Base-by-base conservation (phyloP, 2,329 filamentous ascomycete genomes). In the Aphanocladium album region DNA sequence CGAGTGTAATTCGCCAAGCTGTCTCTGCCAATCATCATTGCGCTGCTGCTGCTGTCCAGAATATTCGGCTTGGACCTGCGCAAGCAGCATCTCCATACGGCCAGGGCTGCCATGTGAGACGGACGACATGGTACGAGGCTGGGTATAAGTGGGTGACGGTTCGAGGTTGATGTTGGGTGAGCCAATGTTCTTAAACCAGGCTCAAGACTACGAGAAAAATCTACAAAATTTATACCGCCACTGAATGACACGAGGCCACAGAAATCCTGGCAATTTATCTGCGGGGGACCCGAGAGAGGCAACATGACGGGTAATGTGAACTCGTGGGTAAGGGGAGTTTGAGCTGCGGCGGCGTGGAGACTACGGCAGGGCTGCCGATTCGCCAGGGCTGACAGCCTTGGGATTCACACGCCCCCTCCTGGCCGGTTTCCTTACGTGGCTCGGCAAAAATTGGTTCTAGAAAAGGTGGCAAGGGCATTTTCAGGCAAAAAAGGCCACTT, bases 1-100 rank as follows among this genome's bases (percentile, higher is more conserved):
- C 70, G 96, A 84, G 72, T 96, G 90, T 83, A 98, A 95, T 77
- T 99, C 95, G 70, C 93, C 88, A 65, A 97, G 88, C 67, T 90
- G 87, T 65, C 90, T 87, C 68, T 88, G 83, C 74, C 96, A 90
- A 63, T 82, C 87, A 67, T 97, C 93, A 68, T 96, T 98, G 33
- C 33, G 33, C 33, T 35, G 33, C 33, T 14, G 12, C 46, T 6
- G 5, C 6, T 27, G 46, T 12, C 21, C 12, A 9, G 17, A 7
- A 6, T 30, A 27, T 76, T 98, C 95, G 70, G 85, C 83, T 71
- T 93, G 87, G 68, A 98, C 86, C 73, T 91, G 89, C 61, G 98
- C 93, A 71, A 98, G 83, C 65, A 98, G 85, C 81, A 98, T 93
- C 67, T 89, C 91, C 68, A 98, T 82, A 67, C 95, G 91, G 67